Evolutionary conservation across 75 land plant genomes (phyloP).

Genomic region (Adiantum capillusveneris): DNA sequence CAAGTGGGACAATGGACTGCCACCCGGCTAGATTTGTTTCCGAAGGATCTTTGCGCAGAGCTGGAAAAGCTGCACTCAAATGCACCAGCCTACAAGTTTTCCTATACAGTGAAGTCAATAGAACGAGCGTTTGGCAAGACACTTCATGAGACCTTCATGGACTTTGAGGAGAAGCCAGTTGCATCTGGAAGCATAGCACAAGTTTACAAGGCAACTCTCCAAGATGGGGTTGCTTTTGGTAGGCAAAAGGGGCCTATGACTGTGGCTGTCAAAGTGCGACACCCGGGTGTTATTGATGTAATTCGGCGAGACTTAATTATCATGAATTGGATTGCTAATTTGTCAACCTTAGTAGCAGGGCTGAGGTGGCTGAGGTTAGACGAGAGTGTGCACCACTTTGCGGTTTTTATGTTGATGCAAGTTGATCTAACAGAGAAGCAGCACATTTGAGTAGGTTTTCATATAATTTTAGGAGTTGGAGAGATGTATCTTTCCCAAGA

Average conservation of each 20-base stretch:
- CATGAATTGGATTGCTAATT: slow-evolving; percentile 57
- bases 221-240: slow-evolving; percentile 31
- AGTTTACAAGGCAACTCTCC: slow-evolving; percentile 57
- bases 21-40: slow-evolving; percentile 80
- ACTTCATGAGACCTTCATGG: slow-evolving; percentile 64
- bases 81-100: slow-evolving; percentile 64
- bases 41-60: slow-evolving; percentile 61
- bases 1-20: slow-evolving; percentile 97
- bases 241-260: slow-evolving; percentile 39
- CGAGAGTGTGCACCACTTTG: slow-evolving; percentile 64
- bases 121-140: slow-evolving; percentile 73
- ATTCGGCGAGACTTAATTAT: slow-evolving; percentile 68
- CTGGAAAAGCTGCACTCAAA: slow-evolving; percentile 71
- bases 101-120: slow-evolving; percentile 34
- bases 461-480: slow-evolving; percentile 81
- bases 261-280: slow-evolving; percentile 86
- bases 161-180: slow-evolving; percentile 75
- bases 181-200: slow-evolving; percentile 95
- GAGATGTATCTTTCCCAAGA: slow-evolving; percentile 83
- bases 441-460: slow-evolving; percentile 81
- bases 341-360: slow-evolving; percentile 46
- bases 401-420: slow-evolving; percentile 79
- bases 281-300: slow-evolving; percentile 77
- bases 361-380: slow-evolving; percentile 53
- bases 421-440: slow-evolving; percentile 90